phyloP scores from a whole-genome alignment of 2,329 filamentous ascomycete genomes.

The Sporothrix inflata region DNA sequence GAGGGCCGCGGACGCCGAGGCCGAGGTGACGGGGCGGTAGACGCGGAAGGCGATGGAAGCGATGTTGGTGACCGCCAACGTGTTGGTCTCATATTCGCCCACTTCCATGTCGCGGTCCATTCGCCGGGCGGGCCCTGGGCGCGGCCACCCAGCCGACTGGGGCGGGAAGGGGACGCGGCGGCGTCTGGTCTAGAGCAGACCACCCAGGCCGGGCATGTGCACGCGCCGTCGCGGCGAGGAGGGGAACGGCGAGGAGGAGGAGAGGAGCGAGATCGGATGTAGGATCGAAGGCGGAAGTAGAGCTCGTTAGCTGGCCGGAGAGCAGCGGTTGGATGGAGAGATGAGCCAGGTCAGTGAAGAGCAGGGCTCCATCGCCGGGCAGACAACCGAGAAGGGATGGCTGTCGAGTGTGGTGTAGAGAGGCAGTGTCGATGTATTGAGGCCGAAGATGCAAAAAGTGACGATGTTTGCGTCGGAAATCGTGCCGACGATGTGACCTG shows the following conservation, averaged over 20 bases:
- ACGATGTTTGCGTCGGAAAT: background rate
- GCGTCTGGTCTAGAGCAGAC: conserved; percentile 10
- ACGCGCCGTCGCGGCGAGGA: background rate
- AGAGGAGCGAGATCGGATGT: background rate
- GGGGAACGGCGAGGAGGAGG: background rate
- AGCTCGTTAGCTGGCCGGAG: background rate
- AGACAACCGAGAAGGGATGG: conserved; percentile 31
- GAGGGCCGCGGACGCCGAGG: conserved; percentile 46
- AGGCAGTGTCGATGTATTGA: background rate
- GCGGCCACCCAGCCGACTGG: conserved; percentile 29
- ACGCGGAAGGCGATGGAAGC: conserved; percentile 58
- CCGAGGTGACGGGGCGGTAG: conserved; percentile 54
- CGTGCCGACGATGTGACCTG: background rate
- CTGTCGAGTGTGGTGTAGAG: background rate
- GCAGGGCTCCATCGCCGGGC: conserved; percentile 46
- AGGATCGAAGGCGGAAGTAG: background rate
- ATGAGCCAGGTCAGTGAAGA: conserved; percentile 26
- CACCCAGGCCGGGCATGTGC: conserved; percentile 23
- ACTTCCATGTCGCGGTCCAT: conserved; percentile 59
- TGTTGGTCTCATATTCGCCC: conserved; percentile 66
- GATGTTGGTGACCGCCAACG: conserved; percentile 62
- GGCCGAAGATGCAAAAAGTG: background rate
- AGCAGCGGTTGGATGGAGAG: background rate
- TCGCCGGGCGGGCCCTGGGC: conserved; percentile 35
- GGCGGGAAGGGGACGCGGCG: conserved; percentile 26